Evolutionary conservation across 306 rosid species (phyloP), one percentile per base, ranked within the genome.

Genomic region (Trifolium subterraneum): DNA sequence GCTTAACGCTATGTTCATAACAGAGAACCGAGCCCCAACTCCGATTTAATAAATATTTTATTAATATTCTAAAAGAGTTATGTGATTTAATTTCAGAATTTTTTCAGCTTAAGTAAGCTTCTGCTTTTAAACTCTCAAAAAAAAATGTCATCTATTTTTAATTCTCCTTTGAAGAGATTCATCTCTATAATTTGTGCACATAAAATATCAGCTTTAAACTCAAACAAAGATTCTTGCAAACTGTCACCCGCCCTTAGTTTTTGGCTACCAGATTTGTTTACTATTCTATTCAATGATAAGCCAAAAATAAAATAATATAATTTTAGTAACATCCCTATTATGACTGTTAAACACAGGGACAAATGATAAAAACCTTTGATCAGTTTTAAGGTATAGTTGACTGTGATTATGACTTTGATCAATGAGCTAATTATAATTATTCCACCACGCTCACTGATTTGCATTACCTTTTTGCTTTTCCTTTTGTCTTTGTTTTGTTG

Each of bases 191-290:
- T n/a, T n/a, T n/a, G n/a, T n/a, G n/a, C n/a, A n/a, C n/a, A n/a
- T n/a, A n/a, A n/a, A n/a, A n/a, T n/a, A n/a, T n/a, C n/a, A n/a
- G n/a, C n/a, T n/a, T 35, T 35, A 35, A 35, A 35, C 38, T 8
- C 38, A 35, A 36, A 36, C 10, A 36, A 36, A 36, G 39, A 36
- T 44, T 44, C 50, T 6, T 10, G 76, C 65, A 38, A 65, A 39
- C 44, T 61, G 81, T 70, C 35, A 79, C 68, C 81, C 82, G 87
- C 87, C 81, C 79, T 76, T 83, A 14, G 84, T 83, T 79, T 79
- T 35, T 51, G 36, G 84, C 77, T 61, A 83, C 82, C 81, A 14
- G 84, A 79, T 76, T 83, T 83, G 13, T 42, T 65, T 23, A 48
- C 39, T 68, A 31, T 76, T 75, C 58, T 64, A 70, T 16, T 55